Evolutionary conservation across 805 yeast species (phyloP).

Genomic region (Starmerella asiatica): DNA sequence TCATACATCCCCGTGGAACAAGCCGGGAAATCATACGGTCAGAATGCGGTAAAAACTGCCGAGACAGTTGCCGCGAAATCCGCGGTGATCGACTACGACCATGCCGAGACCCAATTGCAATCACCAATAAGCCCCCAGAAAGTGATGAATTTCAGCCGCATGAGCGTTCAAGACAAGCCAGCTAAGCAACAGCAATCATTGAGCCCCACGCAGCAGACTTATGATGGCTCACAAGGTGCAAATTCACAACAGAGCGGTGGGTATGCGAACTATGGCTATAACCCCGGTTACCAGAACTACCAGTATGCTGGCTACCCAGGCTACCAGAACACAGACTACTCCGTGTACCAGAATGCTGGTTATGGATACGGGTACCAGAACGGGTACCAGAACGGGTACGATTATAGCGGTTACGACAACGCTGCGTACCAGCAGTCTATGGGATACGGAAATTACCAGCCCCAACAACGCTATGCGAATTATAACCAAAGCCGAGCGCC

Average conservation of each 20-base stretch:
- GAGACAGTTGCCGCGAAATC: background rate
- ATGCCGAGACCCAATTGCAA: conserved; percentile 4
- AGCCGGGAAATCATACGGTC: background rate
- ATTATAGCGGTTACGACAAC: background rate
- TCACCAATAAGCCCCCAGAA: conserved; percentile 3
- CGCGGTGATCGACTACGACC: background rate
- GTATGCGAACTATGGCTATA: background rate
- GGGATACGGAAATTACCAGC: background rate
- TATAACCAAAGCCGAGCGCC: background rate
- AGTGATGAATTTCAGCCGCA: conserved; percentile 17
- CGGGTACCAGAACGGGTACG: background rate
- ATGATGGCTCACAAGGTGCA: background rate
- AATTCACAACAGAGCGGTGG: background rate
- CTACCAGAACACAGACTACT: background rate
- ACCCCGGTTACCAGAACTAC: background rate
- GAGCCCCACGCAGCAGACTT: conserved; percentile 9
- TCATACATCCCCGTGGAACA: background rate
- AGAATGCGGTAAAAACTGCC: no score
- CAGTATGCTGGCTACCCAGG: conserved; percentile 3
- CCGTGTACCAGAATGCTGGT: background rate
- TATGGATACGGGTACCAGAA: background rate
- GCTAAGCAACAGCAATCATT: background rate
- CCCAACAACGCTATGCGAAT: background rate
- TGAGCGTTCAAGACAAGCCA: conserved; percentile 5
- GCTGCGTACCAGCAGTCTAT: background rate